These are phyloP conservation scores for Avicennia marina DNA, from an alignment of 257 asterid species.

Conservation along the genomic window DNA sequence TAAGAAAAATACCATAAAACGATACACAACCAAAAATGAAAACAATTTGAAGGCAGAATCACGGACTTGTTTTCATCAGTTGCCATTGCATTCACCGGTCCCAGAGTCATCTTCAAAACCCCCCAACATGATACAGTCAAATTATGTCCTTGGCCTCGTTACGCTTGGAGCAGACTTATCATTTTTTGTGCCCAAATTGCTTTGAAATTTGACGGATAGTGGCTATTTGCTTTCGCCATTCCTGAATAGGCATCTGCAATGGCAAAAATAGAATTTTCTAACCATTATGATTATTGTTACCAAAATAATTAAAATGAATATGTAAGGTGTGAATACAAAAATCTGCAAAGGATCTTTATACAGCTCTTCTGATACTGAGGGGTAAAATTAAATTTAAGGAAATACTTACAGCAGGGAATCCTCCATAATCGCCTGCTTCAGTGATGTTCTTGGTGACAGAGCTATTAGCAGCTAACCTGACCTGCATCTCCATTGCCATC, in stretches of 20 bases:
- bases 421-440: conserved; percentile 90
- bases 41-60: not conserved
- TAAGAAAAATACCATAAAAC: too few species aligned
- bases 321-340: too few species aligned
- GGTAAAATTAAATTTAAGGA: not conserved
- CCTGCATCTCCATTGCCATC: conserved; percentile 42
- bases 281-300: too few species aligned
- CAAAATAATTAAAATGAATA: too few species aligned
- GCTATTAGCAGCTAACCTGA: conserved; percentile 84
- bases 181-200: conserved; percentile 17
- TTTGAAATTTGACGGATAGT: too few species aligned
- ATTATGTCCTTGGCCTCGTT: conserved; percentile 2
- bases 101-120: not conserved
- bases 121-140: not conserved
- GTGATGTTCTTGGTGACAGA: conserved; percentile 74
- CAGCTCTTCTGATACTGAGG: too few species aligned
- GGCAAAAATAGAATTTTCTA: too few species aligned
- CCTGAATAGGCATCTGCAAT: too few species aligned
- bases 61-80: not conserved
- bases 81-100: not conserved
- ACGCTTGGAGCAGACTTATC: conserved; percentile 3
- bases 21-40: not conserved
- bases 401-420: conserved; percentile 93
- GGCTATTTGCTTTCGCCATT: too few species aligned
- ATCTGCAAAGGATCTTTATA: too few species aligned